Evolutionary conservation across 306 rosid species (phyloP), one percentile per base, ranked within the genome.

Genomic region (Rosa rugosa): DNA sequence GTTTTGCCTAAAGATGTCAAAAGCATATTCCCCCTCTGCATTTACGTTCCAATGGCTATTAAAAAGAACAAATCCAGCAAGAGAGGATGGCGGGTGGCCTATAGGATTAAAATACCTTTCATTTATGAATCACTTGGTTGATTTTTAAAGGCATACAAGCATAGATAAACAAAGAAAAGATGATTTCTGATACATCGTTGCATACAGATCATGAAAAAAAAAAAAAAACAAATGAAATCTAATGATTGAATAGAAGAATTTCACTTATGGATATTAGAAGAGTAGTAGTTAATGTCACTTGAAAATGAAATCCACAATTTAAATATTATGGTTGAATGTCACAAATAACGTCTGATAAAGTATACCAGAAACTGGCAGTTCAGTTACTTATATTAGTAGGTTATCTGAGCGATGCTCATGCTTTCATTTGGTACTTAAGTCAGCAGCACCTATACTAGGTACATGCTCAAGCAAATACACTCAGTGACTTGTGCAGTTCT

Each of bases 1-100:
- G 74, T 27, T 47, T 72, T 67, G 51, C 72, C 66, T 51, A 57
- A 71, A 68, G 45, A 81, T 78, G 76, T 31, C 53, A 57, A n/a
- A 69, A 66, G 51, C 5, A 12, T 76, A 20, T 72, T 72, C 45
- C 22, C 56, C 20, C 8, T 41, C 67, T 42, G 34, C 49, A 23
- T 63, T 75, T 62, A 44, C 12, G 12, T 45, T 50, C 36, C 12
- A 46, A 25, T 46, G 50, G n/a, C 6, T 34, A n/a, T 25, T 31
- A 34, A 10, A 14, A 18, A 9, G 41, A 47, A 6, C 10, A 67
- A 77, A 60, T 41, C 79, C 8, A 8, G n/a, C n/a, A 14, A 41
- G 22, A 44, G 44, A 57, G 51, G 42, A 18, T n/a, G 65, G 73
- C n/a, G 66, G 44, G 72, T 9, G 27, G 27, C n/a, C 63, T 20